Evolutionary conservation across 495 filamentous ascomycete genomes (phyloP), one percentile per base, ranked within the genome.

Genomic region (Cryomyces minteri): DNA sequence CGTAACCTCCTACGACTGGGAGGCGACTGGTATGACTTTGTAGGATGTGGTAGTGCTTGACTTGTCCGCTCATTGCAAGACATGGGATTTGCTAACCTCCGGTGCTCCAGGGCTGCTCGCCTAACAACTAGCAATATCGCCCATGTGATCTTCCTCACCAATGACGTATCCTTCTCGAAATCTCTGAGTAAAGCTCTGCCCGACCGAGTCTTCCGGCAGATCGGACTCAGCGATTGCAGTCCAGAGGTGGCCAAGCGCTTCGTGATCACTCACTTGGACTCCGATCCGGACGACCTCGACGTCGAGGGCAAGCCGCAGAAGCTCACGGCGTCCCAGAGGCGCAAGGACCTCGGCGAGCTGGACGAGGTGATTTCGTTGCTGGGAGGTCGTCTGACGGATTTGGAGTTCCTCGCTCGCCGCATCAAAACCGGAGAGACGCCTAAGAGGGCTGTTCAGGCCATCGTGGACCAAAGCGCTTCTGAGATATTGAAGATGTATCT

Each of bases 401-500:
- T 98, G 28, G 88, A 95, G 53, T 86, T 87, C 53, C 77, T 98
- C 48, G 80, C 88, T 9, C 76, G 87, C 47, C 71, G 90, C n/a
- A 82, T 98, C 51, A 85, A 86, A 56, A 75, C 79, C 10, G 92
- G 92, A 18, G 88, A 96, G 63, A 82, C 70, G 0, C 90, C 90
- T 1, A 70, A 69, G 55, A 72, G 78, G 51, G 90, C 90, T n/a
- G 80, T 95, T 10, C 64, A 73, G 32, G 84, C 93, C 51, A 96
- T 98, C 44, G 82, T 90, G 38, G 77, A 84, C 32, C 84, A 93
- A 51, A 78, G 79, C 6, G 79, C 85, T 7, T 81, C 80, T 4
- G 92, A 96, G 58, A 88, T 98, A 40, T 57, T 94, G 44, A 93
- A 95, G 56, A 84, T 93, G 69, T 96, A 87, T 65, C 70, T 96